Conservation (phyloP, 495 filamentous ascomycete species). For the Pseudotulostoma volvatum region DNA sequence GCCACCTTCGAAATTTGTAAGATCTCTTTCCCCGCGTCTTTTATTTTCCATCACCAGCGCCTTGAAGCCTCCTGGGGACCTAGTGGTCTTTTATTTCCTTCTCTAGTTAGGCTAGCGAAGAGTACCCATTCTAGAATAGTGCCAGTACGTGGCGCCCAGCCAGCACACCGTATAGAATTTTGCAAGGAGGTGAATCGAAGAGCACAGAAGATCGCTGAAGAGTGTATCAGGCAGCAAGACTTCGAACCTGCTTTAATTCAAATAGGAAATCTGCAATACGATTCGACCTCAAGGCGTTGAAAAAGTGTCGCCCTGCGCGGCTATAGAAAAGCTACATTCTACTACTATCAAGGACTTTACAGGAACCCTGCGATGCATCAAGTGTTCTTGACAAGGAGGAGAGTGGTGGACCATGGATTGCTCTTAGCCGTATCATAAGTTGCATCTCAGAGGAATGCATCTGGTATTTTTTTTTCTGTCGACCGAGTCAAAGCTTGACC, state of each 20-base stretch:
- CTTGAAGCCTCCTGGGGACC: neutral
- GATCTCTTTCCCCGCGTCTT: neutral
- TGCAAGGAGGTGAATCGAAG: neutral
- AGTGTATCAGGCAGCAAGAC: neutral
- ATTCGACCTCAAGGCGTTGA: neutral
- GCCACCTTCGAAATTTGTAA: neutral
- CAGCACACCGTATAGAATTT: neutral
- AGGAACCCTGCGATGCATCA: neutral
- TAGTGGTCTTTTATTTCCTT: neutral
- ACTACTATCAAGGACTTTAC: neutral
- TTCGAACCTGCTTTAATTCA: neutral
- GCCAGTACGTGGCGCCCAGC: neutral
- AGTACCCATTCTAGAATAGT: neutral
- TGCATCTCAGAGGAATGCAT: slow-evolving; percentile 1
- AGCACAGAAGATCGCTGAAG: neutral
- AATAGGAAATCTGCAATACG: neutral
- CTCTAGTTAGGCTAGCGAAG: neutral
- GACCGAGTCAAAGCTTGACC: neutral
- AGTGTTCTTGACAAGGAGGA: neutral
- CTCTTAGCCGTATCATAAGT: neutral
- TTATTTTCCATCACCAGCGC: neutral
- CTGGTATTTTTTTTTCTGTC: slow-evolving; percentile 1
- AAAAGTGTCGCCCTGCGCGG: too few relatives aligned
- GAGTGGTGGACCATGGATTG: neutral
- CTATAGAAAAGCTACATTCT: neutral